phyloP scores from a whole-genome alignment of 305 asterid genomes.

The Fraxinus platypoda region DNA sequence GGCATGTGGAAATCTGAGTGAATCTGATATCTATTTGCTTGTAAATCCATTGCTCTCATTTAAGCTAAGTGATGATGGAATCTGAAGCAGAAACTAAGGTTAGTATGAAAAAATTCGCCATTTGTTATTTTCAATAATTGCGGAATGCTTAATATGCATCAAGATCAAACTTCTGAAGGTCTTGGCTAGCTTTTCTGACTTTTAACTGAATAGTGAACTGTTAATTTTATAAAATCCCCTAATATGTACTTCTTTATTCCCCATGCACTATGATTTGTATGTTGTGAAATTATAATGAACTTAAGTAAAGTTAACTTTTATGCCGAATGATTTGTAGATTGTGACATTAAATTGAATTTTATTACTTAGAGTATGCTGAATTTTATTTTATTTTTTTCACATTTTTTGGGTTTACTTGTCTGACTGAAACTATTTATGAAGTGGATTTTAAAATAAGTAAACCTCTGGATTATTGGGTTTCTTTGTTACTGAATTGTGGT shows the following conservation, averaged over 20 bases:
- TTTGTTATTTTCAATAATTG: background rate
- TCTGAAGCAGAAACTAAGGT: constrained; percentile 79
- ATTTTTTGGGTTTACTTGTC: background rate
- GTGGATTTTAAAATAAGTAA: background rate
- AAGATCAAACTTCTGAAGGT: background rate
- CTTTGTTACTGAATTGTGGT: background rate
- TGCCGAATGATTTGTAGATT: background rate
- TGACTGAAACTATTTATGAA: background rate
- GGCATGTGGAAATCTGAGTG: constrained; percentile 49
- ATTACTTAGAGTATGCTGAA: background rate
- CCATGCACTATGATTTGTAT: background rate
- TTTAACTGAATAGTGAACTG: too few relatives aligned
- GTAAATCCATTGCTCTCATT: constrained; percentile 29
- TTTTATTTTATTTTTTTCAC: background rate
- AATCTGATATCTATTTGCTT: constrained; percentile 25
- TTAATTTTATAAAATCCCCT: background rate
- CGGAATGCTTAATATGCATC: constrained; percentile 7
- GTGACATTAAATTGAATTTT: background rate
- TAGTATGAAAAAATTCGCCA: constrained; percentile 26
- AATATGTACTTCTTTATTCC: background rate
- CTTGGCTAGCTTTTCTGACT: background rate
- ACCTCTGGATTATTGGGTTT: background rate
- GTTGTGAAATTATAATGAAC: background rate
- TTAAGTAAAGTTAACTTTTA: background rate
- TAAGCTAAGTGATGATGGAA: constrained; percentile 55